Base-by-base conservation (phyloP, 108 stramenopile genomes). In the Conticribra weissflogii region DNA sequence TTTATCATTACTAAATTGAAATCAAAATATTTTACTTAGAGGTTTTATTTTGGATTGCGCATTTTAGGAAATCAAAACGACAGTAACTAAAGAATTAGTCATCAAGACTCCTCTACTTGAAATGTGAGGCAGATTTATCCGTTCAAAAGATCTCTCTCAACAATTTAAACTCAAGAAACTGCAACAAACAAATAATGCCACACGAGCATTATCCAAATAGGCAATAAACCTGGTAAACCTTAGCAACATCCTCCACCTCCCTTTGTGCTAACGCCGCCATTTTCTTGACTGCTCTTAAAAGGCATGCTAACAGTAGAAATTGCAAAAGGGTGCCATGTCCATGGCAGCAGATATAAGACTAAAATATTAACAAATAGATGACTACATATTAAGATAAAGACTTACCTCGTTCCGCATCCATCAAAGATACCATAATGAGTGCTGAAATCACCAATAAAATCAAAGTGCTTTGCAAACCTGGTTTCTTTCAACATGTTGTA, bases 391-490 rank as follows among this genome's bases (percentile, higher is more conserved):
- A 16, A 16, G 9, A 45, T 9, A 9, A 45, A n/a, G 15, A 25
- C 66, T 67, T 27, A 67, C 66, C 66, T 68, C 46, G 81, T 85
- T 9, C 96, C 96, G 59, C 92, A 94, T 50, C 94, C 94, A 27
- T 95, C 92, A 79, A 94, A 97, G 53, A 95, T 91, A 8, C 96
- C 96, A 56, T 90, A 94, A 63, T 97, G 96, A 29, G 76, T 84
- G 63, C 86, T 83, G 66, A 77, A 91, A 63, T 89, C 87, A 29
- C 96, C 96, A 72, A 96, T 66, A 68, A 95, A 96, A 1, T 88
- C 86, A 82, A 97, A 97, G 55, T 97, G 90, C 23, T 88, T 76
- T 33, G 78, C 77, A 61, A 97, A 84, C 57, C 88, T 71, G 0
- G 93, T 88, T 50, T 95, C 79, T 47, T 91, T 59, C 46, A 98